Evolutionary conservation across 352 stramenopile genomes (phyloP), one percentile per base, ranked within the genome.

Genomic region (Globisporangium cylindrosporum): DNA sequence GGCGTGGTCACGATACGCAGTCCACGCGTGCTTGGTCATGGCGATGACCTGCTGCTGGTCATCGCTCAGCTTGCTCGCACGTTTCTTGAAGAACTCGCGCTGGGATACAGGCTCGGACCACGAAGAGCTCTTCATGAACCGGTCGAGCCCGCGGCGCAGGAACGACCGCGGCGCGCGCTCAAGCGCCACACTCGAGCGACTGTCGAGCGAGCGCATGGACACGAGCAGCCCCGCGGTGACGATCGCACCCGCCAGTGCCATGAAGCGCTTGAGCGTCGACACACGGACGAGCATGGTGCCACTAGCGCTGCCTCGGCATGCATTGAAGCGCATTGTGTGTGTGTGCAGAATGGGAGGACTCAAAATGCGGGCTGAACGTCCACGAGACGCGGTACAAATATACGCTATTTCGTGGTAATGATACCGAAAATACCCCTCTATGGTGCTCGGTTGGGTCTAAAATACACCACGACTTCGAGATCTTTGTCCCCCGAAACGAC

Each of bases 11-110:
- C 75, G 75, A 66, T 91, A 91, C 34, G 73, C 81, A 4, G 69
- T 14, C 83, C 83, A 90, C 1, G 81, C 80, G 48, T 87, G 79
- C 22, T 72, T 69, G n/a, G 80, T 79, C 79, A 89, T 89, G 43
- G 71, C 66, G 3, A 90, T 70, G 5, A 89, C 80, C 15, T 74
- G 56, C 51, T 68, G 34, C 29, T 91, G 82, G 51, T 89, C 81
- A 15, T 59, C 36, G 27, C 59, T 87, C 56, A 84, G 75, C 2
- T 34, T 25, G 22, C 62, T 20, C 4, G 64, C 57, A 8, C 65
- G 67, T 43, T 58, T 43, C 59, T 66, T 60, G 62, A 78, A 81
- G 36, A 78, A 61, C 22, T 72, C 64, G 4, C 77, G 75, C n/a
- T 62, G 53, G 8, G 62, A 62, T 18, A 59, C 25, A 10, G 27